Conservation (phyloP, 164 flowering plant genomes). For the Vitis rotundifolia region DNA sequence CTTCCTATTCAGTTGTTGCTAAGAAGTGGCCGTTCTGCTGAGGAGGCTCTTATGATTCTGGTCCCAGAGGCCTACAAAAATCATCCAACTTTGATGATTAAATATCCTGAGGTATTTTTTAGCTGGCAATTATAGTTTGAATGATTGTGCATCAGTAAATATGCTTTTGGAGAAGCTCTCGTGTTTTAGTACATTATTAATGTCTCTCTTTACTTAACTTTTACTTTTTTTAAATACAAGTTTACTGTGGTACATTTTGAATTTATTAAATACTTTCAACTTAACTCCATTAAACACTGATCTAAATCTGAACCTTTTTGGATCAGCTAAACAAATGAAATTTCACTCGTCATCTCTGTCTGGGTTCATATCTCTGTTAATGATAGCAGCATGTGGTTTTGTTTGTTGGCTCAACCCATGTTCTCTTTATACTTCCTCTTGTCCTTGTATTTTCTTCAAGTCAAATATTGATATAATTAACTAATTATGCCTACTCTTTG, state of each 20-base stretch:
- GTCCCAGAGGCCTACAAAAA: constrained; percentile 99
- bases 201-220: background rate
- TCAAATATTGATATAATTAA: background rate
- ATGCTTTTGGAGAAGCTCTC: background rate
- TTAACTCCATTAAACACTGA: background rate
- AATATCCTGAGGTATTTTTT: constrained; percentile 93
- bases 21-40: constrained; percentile 93
- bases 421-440: background rate
- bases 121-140: background rate
- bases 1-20: constrained; percentile 59
- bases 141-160: background rate
- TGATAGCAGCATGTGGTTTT: background rate
- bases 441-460: background rate
- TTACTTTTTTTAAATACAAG: background rate
- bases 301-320: background rate
- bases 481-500: background rate
- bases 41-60: constrained; percentile 97
- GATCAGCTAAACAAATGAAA: background rate
- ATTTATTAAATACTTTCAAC: background rate
- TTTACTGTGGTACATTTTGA: background rate
- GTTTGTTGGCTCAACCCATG: background rate
- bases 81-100: constrained; percentile 86
- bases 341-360: background rate
- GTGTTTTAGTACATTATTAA: too few relatives aligned
- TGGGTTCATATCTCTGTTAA: background rate